These are phyloP conservation scores for Phytophthora cactorum DNA, from an alignment of 352 stramenopile genomes.

Conservation along the genomic window DNA sequence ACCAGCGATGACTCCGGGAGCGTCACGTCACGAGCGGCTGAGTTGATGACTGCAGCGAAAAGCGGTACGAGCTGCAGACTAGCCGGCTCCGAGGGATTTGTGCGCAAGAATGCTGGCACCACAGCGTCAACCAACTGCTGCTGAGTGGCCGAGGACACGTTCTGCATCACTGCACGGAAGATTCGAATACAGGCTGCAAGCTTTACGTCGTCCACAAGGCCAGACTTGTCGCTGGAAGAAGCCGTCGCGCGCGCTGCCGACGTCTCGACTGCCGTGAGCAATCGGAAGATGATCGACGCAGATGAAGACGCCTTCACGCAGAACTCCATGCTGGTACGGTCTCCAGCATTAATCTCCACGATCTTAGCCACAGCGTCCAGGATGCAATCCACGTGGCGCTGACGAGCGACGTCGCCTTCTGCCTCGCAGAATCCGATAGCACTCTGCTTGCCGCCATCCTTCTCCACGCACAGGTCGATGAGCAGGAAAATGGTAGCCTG, in stretches of 20 bases:
- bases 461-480: slow-evolving; percentile 62
- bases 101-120: slow-evolving; percentile 66
- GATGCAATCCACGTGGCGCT: slow-evolving; percentile 55
- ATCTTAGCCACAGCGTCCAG: slow-evolving; percentile 83
- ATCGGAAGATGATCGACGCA: slow-evolving; percentile 64
- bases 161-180: slow-evolving; percentile 82
- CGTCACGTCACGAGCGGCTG: slow-evolving; percentile 57
- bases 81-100: slow-evolving; percentile 36
- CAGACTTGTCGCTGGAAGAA: slow-evolving; percentile 12
- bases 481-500: slow-evolving; percentile 78
- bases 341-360: slow-evolving; percentile 75
- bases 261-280: slow-evolving; percentile 69
- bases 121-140: slow-evolving; percentile 66
- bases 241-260: slow-evolving; percentile 50
- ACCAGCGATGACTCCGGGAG: slow-evolving; percentile 70
- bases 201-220: slow-evolving; percentile 47
- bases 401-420: slow-evolving; percentile 30
- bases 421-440: slow-evolving; percentile 45
- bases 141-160: slow-evolving; percentile 64
- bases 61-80: slow-evolving; percentile 76
- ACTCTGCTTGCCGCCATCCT: slow-evolving; percentile 19
- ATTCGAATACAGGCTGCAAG: slow-evolving; percentile 64
- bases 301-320: slow-evolving; percentile 54
- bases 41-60: slow-evolving; percentile 84
- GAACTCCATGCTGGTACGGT: slow-evolving; percentile 84